Evolutionary conservation across 1,284 basidiomycete genomes (phyloP).

Genomic region (Ustilago trichophora): DNA sequence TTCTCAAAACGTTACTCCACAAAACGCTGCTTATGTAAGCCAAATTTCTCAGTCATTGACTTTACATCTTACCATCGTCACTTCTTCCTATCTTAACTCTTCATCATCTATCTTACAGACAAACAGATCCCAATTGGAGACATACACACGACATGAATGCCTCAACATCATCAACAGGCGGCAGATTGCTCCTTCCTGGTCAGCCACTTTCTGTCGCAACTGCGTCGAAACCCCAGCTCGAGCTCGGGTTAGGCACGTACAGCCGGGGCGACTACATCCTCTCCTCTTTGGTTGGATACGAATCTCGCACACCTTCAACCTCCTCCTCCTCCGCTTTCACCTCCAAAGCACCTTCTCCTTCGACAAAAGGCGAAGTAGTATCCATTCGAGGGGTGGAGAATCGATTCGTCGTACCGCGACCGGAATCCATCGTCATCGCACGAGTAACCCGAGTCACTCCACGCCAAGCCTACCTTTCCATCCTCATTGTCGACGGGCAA

Average conservation of each 20-base stretch:
- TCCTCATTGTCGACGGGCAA: slow-evolving; percentile 88
- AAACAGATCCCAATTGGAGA: neutral
- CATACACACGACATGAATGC: slow-evolving; percentile 7
- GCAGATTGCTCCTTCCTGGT: slow-evolving; percentile 43
- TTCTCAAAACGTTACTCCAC: slow-evolving; percentile 12
- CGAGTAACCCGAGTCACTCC: slow-evolving; percentile 86
- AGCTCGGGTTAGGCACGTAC: slow-evolving; percentile 53
- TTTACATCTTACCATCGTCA: neutral
- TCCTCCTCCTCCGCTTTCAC: neutral
- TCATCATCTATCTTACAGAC: neutral
- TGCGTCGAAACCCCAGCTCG: slow-evolving; percentile 10
- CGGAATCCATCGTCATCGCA: slow-evolving; percentile 71
- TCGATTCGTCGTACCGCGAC: slow-evolving; percentile 51
- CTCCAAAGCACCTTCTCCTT: neutral
- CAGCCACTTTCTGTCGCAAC: slow-evolving; percentile 39
- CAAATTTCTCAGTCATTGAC: slow-evolving; percentile 7
- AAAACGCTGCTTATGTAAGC: slow-evolving; percentile 24
- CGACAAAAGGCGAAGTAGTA: slow-evolving; percentile 2
- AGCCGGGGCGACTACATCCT: slow-evolving; percentile 48
- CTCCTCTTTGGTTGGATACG: slow-evolving; percentile 55
- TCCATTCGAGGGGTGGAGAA: slow-evolving; percentile 34
- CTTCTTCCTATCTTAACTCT: no score
- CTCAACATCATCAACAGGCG: slow-evolving; percentile 6
- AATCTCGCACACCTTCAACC: slow-evolving; percentile 8
- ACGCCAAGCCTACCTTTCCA: slow-evolving; percentile 83